Conservation (phyloP, 2,329 filamentous ascomycete genomes). For the Sclerotinia nivalis region DNA sequence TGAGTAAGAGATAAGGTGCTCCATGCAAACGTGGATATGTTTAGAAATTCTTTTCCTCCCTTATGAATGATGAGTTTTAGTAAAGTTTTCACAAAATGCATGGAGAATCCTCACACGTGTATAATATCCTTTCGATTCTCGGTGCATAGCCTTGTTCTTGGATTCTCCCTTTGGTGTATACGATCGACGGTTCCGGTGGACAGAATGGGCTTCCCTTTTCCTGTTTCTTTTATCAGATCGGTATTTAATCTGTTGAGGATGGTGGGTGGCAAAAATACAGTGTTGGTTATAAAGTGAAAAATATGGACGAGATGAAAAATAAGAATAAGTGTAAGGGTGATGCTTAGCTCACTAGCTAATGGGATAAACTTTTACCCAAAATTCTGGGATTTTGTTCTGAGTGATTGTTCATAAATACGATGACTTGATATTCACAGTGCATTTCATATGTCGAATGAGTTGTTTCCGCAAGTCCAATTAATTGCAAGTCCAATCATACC, state of each 20-base stretch:
- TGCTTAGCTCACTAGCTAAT: not conserved
- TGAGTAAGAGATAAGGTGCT: constrained; percentile 34
- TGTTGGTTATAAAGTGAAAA: constrained; percentile 1
- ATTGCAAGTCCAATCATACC: not conserved
- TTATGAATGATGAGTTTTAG: constrained; percentile 22
- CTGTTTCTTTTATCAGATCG: not conserved
- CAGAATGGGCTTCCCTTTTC: not conserved
- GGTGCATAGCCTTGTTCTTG: constrained; percentile 20
- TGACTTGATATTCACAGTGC: too few species aligned
- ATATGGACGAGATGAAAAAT: not conserved
- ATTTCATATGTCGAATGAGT: too few species aligned
- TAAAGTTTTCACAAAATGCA: constrained; percentile 14
- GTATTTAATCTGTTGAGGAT: constrained; percentile 4
- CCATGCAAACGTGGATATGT: not conserved
- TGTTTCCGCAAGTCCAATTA: too few species aligned
- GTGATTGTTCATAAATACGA: not conserved
- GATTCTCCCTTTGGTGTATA: constrained; percentile 19
- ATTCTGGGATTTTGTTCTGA: not conserved
- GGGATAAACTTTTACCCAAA: not conserved
- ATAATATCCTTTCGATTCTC: constrained; percentile 23
- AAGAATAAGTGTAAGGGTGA: not conserved
- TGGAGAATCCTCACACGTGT: constrained; percentile 21
- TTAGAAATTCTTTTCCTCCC: not conserved
- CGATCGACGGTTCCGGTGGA: constrained; percentile 7
- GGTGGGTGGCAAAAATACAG: not conserved